Evolutionary conservation across 2,329 filamentous ascomycete genomes (phyloP).

Genomic region (Plectosphaerella plurivora): DNA sequence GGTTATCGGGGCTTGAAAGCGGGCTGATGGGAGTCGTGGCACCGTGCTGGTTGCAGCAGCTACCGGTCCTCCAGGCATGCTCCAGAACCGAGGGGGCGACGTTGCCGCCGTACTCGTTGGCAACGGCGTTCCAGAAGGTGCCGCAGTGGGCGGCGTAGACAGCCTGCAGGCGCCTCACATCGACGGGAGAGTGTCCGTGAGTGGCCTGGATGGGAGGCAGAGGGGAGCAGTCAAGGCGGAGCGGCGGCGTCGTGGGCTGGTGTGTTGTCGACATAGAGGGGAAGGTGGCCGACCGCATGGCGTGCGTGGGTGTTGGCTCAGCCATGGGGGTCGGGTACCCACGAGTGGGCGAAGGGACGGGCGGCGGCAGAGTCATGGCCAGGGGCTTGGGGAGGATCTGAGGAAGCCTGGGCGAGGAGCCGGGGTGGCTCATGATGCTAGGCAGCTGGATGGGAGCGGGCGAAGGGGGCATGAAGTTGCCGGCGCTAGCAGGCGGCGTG

Average conservation of each 20-base stretch:
- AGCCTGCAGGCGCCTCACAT: slow-evolving; percentile 61
- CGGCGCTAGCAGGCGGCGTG: slow-evolving; percentile 41
- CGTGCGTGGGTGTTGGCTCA: slow-evolving; percentile 24
- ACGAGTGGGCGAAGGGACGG: slow-evolving; percentile 27
- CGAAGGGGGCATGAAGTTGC: slow-evolving; percentile 40
- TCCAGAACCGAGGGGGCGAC: slow-evolving; percentile 61
- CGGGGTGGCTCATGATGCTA: slow-evolving; percentile 44
- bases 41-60: slow-evolving; percentile 33
- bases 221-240: slow-evolving; percentile 57
- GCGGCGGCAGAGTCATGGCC: slow-evolving; percentile 39
- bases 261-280: slow-evolving; percentile 20
- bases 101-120: slow-evolving; percentile 64
- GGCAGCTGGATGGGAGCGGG: slow-evolving; percentile 46
- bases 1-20: slow-evolving; percentile 43
- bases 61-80: slow-evolving; percentile 60
- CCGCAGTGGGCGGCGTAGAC: slow-evolving; percentile 67
- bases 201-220: slow-evolving; percentile 29
- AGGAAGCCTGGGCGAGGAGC: slow-evolving; percentile 46
- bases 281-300: slow-evolving; percentile 39
- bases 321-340: slow-evolving; percentile 35
- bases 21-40: slow-evolving; percentile 47
- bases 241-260: slow-evolving; percentile 34
- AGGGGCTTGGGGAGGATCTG: slow-evolving; percentile 64
- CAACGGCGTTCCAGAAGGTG: slow-evolving; percentile 70
- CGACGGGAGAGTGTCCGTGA: slow-evolving; percentile 40